Evolutionary conservation across 108 stramenopile genomes (phyloP).

Genomic region (Cylindrotheca fusiformis): DNA sequence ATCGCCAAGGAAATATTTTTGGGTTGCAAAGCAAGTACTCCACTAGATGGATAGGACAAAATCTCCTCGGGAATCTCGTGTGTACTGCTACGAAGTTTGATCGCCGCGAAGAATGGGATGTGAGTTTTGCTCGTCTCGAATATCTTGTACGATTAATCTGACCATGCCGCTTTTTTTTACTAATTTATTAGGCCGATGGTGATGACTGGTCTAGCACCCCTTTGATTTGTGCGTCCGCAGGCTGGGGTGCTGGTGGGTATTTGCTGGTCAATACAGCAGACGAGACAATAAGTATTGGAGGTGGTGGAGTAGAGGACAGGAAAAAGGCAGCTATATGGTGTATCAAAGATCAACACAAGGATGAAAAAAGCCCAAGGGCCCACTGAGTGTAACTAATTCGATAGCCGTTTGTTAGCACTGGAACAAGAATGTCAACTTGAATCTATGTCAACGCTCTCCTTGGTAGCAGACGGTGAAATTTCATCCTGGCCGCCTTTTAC

Average conservation of each 20-base stretch:
- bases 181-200: constrained; percentile 8
- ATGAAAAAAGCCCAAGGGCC: background rate
- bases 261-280: constrained; percentile 24
- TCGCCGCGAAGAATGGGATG: constrained; percentile 60
- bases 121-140: background rate
- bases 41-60: constrained; percentile 49
- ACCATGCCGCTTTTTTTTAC: too few species aligned
- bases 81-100: constrained; percentile 46
- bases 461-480: too few species aligned
- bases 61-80: constrained; percentile 37
- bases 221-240: constrained; percentile 49
- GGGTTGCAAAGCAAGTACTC: constrained; percentile 48
- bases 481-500: too few species aligned
- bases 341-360: constrained; percentile 18
- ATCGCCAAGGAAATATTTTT: constrained; percentile 40
- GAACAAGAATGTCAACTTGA: too few species aligned
- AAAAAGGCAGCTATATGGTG: constrained; percentile 47
- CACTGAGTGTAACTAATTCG: background rate
- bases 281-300: constrained; percentile 11
- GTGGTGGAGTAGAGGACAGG: constrained; percentile 33
- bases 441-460: background rate
- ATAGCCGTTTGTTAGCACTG: too few species aligned
- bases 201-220: constrained; percentile 33
- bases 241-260: constrained; percentile 61
- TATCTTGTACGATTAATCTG: too few species aligned